Evolutionary conservation across 306 rosid genomes (phyloP).

Genomic region (cucumber (Cucumis sativus)): Cucumber_9930_V3 NC_026661.2:20808001-20808500

Average conservation of each 20-base stretch:
- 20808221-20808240: constrained; percentile 87
- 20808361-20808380: constrained; percentile 22
- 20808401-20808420: constrained; percentile 17
- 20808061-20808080: background rate
- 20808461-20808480: constrained; percentile 46
- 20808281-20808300: constrained; percentile 26
- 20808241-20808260: constrained; percentile 20
- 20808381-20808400: constrained; percentile 14
- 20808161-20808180: constrained; percentile 86
- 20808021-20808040: background rate
- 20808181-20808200: constrained; percentile 98
- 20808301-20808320: constrained; percentile 31
- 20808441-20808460: constrained; percentile 37
- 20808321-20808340: constrained; percentile 15
- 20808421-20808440: constrained; percentile 20
- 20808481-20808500: constrained; percentile 80
- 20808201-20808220: constrained; percentile 91
- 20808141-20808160: constrained; percentile 73
- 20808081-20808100: background rate
- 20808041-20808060: background rate
- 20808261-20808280: constrained; percentile 25
- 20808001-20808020: background rate
- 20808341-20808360: constrained; percentile 19
- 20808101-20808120: background rate
- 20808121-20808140: constrained; percentile 6